A percentile compares a stretch with the other conserved stretches of the same genome.
These are phyloP conservation scores for Centrapalus pauciflorus DNA, from an alignment of 129 eudicot species.

Conservation along the genomic window DNA sequence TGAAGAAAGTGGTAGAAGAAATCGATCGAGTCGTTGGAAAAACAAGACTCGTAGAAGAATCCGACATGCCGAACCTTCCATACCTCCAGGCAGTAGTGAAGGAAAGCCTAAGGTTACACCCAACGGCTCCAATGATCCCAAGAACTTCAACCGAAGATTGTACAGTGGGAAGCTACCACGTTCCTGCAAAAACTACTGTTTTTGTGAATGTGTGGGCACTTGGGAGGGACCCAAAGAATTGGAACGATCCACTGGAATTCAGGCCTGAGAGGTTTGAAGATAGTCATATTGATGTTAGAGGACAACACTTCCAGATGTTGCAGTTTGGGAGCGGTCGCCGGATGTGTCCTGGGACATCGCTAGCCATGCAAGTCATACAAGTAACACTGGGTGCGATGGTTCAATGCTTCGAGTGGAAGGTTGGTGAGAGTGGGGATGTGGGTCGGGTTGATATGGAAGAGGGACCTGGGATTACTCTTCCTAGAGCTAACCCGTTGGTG, in stretches of 20 bases:
- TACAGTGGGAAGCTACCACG: conserved; percentile 35
- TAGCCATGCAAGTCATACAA: conserved; percentile 50
- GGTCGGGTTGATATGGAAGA: conserved; percentile 54
- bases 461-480: conserved; percentile 56
- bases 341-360: conserved; percentile 62
- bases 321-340: conserved; percentile 70
- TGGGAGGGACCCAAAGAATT: conserved; percentile 39
- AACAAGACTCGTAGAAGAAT: conserved; percentile 45
- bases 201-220: conserved; percentile 62
- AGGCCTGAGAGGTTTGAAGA: conserved; percentile 45
- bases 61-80: conserved; percentile 56
- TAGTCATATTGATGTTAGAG: conserved; percentile 54
- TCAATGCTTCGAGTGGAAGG: conserved; percentile 67
- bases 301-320: conserved; percentile 54
- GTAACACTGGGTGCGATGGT: conserved; percentile 50
- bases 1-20: conserved; percentile 42
- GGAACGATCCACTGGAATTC: conserved; percentile 51
- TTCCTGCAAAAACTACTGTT: conserved; percentile 45
- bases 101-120: conserved; percentile 65
- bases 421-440: conserved; percentile 19
- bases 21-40: conserved; percentile 47
- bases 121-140: conserved; percentile 50
- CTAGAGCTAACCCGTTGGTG: conserved; percentile 59
- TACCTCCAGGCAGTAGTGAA: conserved; percentile 71
- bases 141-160: conserved; percentile 48